A percentile compares a stretch with the other conserved stretches of the same genome.
Conservation (phyloP, 352 stramenopile species). For the Globisporangium perplexum region DNA sequence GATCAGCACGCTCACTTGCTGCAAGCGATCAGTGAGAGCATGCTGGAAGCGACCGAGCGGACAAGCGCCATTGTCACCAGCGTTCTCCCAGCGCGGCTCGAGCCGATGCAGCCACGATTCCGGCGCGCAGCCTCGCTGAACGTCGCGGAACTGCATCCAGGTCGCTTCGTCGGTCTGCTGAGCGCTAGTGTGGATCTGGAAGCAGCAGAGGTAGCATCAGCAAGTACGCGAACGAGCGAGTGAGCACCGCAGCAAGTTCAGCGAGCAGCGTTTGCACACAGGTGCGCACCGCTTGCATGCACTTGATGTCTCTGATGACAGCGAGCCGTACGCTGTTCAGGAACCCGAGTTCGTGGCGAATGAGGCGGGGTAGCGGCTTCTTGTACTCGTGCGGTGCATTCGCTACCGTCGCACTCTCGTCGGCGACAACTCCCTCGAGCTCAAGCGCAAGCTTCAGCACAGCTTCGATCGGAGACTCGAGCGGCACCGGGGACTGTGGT, state of each 20-base stretch:
- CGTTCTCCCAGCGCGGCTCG: background rate
- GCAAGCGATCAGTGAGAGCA: constrained; percentile 25
- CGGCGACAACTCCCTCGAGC: constrained; percentile 4
- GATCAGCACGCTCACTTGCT: constrained; percentile 23
- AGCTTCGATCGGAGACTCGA: constrained; percentile 2
- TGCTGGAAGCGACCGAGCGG: constrained; percentile 29
- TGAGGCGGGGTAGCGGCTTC: constrained; percentile 22
- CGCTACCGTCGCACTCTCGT: background rate
- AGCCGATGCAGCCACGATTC: constrained; percentile 5
- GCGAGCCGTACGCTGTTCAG: constrained; percentile 14
- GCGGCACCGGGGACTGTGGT: background rate
- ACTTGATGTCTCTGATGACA: constrained; percentile 19
- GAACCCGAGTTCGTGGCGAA: constrained; percentile 14
- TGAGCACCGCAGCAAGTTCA: background rate
- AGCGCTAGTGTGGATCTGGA: constrained; percentile 9
- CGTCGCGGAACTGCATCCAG: constrained; percentile 7
- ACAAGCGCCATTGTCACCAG: background rate
- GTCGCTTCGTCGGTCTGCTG: constrained; percentile 4
- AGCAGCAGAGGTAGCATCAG: background rate
- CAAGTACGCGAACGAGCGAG: background rate
- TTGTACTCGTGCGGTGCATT: constrained; percentile 9
- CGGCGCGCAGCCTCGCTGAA: constrained; percentile 1
- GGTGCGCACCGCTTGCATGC: constrained; percentile 20
- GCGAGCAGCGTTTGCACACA: too few relatives aligned
- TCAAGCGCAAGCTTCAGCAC: constrained; percentile 6